Conservation (phyloP, 352 stramenopile genomes). For the Pythium chondricola region DNA sequence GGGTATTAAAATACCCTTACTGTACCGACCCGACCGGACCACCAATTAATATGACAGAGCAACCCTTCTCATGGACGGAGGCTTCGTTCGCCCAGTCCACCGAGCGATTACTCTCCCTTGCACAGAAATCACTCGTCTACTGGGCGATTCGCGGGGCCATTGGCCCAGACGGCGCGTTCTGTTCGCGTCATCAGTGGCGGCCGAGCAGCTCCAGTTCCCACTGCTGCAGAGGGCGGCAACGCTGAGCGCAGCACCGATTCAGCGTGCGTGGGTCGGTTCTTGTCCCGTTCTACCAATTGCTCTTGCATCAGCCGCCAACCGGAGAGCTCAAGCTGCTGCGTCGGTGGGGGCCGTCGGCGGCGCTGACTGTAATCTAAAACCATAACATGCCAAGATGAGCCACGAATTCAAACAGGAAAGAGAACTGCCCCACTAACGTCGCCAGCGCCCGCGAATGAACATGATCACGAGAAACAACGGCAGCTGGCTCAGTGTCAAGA, state of each 20-base stretch:
- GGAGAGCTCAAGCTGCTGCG: slow-evolving; percentile 11
- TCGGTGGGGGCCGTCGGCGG: background rate
- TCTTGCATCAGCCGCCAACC: slow-evolving; percentile 16
- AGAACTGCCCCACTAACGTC: slow-evolving; percentile 6
- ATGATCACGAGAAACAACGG: slow-evolving; percentile 9
- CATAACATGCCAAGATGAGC: background rate
- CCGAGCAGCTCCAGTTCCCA: background rate
- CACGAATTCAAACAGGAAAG: background rate
- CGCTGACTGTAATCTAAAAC: background rate
- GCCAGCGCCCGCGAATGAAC: slow-evolving; percentile 2
- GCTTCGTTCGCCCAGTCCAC: too few species aligned
- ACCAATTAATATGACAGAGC: too few species aligned
- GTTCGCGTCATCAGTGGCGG: slow-evolving; percentile 13
- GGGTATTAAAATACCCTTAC: too few species aligned
- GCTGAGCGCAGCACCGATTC: slow-evolving; percentile 15
- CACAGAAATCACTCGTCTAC: too few species aligned
- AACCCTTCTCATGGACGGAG: too few species aligned
- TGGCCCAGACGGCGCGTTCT: slow-evolving; percentile 10
- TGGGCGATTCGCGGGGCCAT: background rate
- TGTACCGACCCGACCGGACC: too few species aligned
- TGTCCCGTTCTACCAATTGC: slow-evolving; percentile 11
- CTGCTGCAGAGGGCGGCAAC: slow-evolving; percentile 2
- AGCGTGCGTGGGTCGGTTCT: slow-evolving; percentile 2
- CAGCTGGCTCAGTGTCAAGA: slow-evolving; percentile 11
- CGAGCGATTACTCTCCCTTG: too few species aligned